Conservation (phyloP, 176 grass and related monocot species). For the Carex littledalei region DNA sequence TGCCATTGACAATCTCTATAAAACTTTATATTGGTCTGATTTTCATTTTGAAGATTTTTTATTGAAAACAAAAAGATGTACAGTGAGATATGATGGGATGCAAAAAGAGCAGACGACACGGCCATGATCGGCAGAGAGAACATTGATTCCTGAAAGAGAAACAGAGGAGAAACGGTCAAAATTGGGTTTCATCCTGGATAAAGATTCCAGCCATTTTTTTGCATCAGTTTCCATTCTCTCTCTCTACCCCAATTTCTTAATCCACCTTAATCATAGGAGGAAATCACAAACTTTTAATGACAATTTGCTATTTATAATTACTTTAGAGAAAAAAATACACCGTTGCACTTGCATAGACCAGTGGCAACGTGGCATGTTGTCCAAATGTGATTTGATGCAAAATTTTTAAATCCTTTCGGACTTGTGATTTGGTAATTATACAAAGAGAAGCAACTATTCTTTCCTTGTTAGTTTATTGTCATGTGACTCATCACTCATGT, state of each 20-base stretch:
- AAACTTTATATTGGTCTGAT: not conserved
- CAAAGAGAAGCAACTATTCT: not conserved
- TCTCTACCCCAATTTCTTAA: not conserved
- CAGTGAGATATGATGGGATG: slow-evolving; percentile 23
- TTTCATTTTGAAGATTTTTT: not conserved
- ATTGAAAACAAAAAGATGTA: not conserved
- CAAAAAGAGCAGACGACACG: slow-evolving; percentile 19
- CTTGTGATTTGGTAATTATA: not conserved
- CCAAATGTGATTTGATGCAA: not conserved
- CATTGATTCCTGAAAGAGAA: slow-evolving; percentile 23
- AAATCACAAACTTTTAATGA: not conserved
- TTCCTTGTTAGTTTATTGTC: not conserved
- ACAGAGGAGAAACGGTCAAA: slow-evolving; percentile 2
- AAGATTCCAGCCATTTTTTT: slow-evolving; percentile 23
- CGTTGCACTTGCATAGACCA: not conserved
- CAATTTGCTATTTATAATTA: not conserved
- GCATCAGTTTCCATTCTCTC: not conserved
- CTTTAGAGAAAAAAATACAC: not conserved
- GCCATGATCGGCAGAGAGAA: not conserved
- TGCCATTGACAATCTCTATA: not conserved
- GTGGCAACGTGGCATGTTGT: not conserved
- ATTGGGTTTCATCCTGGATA: not conserved
- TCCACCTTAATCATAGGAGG: not conserved
- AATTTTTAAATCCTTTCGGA: not conserved
- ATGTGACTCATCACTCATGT: not conserved